Evolutionary conservation across 177 flowering plant genomes (phyloP), one percentile per base, ranked within the genome.

Genomic region (Vitis hybrid): DNA sequence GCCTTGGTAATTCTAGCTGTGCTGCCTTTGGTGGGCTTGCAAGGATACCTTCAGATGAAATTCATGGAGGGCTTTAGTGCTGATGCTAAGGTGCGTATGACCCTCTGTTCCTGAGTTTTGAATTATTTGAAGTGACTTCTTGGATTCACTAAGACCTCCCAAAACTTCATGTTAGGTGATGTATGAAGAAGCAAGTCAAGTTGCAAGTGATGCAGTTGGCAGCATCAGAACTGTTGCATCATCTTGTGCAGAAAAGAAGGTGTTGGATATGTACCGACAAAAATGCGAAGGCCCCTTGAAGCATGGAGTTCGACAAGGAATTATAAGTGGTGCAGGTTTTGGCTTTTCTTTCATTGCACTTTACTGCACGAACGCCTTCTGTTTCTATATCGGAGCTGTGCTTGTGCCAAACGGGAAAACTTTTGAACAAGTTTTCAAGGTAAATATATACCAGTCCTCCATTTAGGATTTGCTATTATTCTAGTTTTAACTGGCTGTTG

Each of bases 141-240:
- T 34, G 45, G 45, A 34, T 34, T 34, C 45, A 6, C 45, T 34
- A 34, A 34, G 45, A 6, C 8, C 45, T 6, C 7, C 7, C 45
- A 5, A 6, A 34, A 34, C 45, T 34, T 6, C 7, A 5, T 34
- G 45, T 68, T 68, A 80, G 85, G 54, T 69, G 26, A 77, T 71
- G 82, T 81, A 83, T 22, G 82, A 83, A 74, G 84, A 83, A 71
- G 84, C 86, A 51, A 83, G 83, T 75, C 86, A 83, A 68, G 80
- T 83, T 50, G 84, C 83, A 34, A 73, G 69, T 68, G 79, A 79
- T 74, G 86, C 83, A 73, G 45, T 34, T 6, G 7, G 45, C 5
- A 34, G 45, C 45, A 34, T 34, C 5, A 34, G 45, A 34, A 34
- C 71, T 0, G 76, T 73, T 29, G 71, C 76, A 19, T 73, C 76